Percentiles rank a stretch among this genome's conserved stretches.
phyloP scores from a whole-genome alignment of 805 yeast genomes.

The Suhomyces xylopsoci region DNA sequence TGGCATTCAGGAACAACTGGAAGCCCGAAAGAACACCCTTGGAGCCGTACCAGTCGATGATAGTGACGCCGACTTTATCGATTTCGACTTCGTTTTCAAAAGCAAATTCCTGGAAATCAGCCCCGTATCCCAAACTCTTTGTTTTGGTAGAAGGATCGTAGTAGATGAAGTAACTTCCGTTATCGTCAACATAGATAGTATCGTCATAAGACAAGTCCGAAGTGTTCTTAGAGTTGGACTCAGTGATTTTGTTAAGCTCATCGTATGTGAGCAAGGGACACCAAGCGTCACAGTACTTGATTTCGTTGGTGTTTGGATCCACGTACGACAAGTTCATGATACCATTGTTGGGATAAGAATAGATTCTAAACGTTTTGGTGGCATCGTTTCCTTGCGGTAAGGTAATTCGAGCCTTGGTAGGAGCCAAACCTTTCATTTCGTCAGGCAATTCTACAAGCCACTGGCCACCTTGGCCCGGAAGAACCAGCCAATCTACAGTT shows the following conservation, averaged over 20 bases:
- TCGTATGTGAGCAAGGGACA: constrained; percentile 65
- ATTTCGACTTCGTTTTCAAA: constrained; percentile 69
- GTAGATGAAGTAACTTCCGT: constrained; percentile 36
- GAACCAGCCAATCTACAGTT: constrained; percentile 52
- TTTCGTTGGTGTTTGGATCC: constrained; percentile 64
- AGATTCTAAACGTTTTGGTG: constrained; percentile 63
- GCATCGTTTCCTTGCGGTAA: constrained; percentile 53
- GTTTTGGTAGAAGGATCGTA: constrained; percentile 33
- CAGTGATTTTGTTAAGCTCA: constrained; percentile 28
- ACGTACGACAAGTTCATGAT: constrained; percentile 89
- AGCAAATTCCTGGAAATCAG: constrained; percentile 74
- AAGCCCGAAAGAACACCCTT: constrained; percentile 71
- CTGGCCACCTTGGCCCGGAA: constrained; percentile 52
- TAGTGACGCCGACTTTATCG: constrained; percentile 57
- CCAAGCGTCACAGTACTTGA: constrained; percentile 75
- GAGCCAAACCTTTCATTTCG: constrained; percentile 46
- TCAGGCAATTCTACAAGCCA: constrained; percentile 62
- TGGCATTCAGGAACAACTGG: constrained; percentile 60
- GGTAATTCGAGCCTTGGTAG: constrained; percentile 72
- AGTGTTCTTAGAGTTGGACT: constrained; percentile 21
- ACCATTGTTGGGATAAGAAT: constrained; percentile 76
- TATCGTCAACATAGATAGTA: constrained; percentile 29
- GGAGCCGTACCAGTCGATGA: constrained; percentile 65
- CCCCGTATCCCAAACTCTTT: constrained; percentile 40
- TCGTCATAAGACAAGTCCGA: constrained; percentile 19